These are phyloP conservation scores for Naganishia albida DNA, from an alignment of 1,284 basidiomycete genomes.

Conservation along the genomic window DNA sequence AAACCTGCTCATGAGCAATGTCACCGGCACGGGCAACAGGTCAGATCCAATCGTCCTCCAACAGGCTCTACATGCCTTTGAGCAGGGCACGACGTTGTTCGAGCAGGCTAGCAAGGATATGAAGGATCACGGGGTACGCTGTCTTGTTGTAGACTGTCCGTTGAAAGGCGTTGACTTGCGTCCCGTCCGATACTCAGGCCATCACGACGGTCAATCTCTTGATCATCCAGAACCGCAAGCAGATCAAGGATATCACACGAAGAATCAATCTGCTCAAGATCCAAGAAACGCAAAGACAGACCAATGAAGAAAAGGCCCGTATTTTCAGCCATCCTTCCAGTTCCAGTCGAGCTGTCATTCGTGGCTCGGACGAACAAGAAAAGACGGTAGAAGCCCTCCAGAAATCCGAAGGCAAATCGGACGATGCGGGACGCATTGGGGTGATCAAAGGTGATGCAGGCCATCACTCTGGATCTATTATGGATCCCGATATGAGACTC, in stretches of 20 bases:
- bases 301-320: not conserved
- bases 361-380: not conserved
- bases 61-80: slow-evolving; percentile 42
- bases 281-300: slow-evolving; percentile 15
- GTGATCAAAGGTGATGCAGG: not conserved
- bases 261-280: slow-evolving; percentile 36
- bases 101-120: slow-evolving; percentile 35
- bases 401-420: not conserved
- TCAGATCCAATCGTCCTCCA: slow-evolving; percentile 28
- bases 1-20: slow-evolving; percentile 34
- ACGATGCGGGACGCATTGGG: not conserved
- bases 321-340: not conserved
- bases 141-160: not conserved
- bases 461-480: not conserved
- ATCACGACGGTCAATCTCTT: slow-evolving; percentile 47
- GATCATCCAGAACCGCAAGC: slow-evolving; percentile 48
- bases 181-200: slow-evolving; percentile 20
- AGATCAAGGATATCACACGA: slow-evolving; percentile 47
- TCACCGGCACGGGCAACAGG: slow-evolving; percentile 33
- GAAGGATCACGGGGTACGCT: slow-evolving; percentile 34
- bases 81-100: slow-evolving; percentile 48
- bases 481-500: slow-evolving; percentile 4
- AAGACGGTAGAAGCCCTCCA: not conserved
- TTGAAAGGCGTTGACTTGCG: not conserved
- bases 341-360: not conserved